Conservation (phyloP, 441 rosid species). For the Euphorbia corollata region DNA sequence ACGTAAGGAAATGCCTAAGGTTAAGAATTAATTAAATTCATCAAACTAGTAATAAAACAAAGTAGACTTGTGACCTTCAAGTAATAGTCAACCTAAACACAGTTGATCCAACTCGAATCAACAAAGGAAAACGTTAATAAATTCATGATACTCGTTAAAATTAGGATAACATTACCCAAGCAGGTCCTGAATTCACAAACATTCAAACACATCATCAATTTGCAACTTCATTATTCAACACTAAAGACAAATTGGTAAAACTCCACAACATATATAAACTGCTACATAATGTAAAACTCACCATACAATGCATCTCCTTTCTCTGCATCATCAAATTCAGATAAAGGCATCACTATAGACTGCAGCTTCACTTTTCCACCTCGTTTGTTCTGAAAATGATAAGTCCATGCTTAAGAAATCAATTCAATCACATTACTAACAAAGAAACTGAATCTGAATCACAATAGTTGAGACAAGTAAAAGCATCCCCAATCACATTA, state of each 20-base stretch:
- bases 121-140: too few relatives aligned
- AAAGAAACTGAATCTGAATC: background rate
- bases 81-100: constrained; percentile 45
- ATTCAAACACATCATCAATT: too few relatives aligned
- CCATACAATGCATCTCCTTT: constrained; percentile 94
- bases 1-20: background rate
- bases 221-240: too few relatives aligned
- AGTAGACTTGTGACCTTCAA: constrained; percentile 39
- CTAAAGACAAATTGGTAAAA: background rate
- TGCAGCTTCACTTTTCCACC: constrained; percentile 89
- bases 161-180: background rate
- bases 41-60: background rate
- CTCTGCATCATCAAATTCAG: constrained; percentile 74
- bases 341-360: constrained; percentile 55
- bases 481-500: too few relatives aligned
- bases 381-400: constrained; percentile 50
- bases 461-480: too few relatives aligned
- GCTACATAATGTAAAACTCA: constrained; percentile 27
- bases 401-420: constrained; percentile 1
- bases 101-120: background rate
- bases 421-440: too few relatives aligned
- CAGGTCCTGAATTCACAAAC: background rate
- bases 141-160: background rate
- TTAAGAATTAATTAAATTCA: background rate
- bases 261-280: background rate